Percentiles rank a stretch among this genome's conserved stretches.
These are phyloP conservation scores for Cryptococcus deneoformans DNA, from an alignment of 1,284 basidiomycete genomes.

Conservation along the genomic window DNA sequence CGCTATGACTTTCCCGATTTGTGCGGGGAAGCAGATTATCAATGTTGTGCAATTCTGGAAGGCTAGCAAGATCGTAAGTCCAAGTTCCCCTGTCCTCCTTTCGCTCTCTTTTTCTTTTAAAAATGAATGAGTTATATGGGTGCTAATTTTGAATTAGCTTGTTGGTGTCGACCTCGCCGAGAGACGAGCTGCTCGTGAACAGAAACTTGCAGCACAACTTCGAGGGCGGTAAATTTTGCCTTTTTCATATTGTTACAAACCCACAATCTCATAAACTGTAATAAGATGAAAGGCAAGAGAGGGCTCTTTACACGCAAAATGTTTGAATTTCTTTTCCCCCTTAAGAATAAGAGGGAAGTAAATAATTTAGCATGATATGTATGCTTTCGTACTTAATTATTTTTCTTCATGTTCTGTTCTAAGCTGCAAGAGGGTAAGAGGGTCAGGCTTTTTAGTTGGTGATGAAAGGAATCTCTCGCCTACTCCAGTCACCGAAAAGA, in stretches of 20 bases:
- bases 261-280: too few species aligned
- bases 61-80: constrained; percentile 76
- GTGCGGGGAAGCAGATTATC: constrained; percentile 84
- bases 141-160: constrained; percentile 47
- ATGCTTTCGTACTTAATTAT: too few species aligned
- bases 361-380: too few species aligned
- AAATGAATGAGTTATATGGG: background rate
- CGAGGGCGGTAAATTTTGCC: constrained; percentile 2
- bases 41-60: constrained; percentile 99
- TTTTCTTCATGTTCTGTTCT: too few species aligned
- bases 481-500: too few species aligned
- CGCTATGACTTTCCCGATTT: constrained; percentile 65
- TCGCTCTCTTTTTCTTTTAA: background rate
- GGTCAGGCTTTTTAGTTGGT: too few species aligned
- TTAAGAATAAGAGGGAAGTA: too few species aligned
- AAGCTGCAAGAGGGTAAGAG: too few species aligned
- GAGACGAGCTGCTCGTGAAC: constrained; percentile 63
- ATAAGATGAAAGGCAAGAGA: too few species aligned
- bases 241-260: background rate
- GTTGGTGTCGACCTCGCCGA: constrained; percentile 87
- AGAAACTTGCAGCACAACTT: constrained; percentile 8
- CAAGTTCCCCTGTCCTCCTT: background rate
- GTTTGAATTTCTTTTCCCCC: too few species aligned
- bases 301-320: too few species aligned
- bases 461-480: too few species aligned